Percentiles rank a stretch among this genome's conserved stretches.
phyloP scores from a whole-genome alignment of 257 asterid genomes.

The Solanum microdontum region DNA sequence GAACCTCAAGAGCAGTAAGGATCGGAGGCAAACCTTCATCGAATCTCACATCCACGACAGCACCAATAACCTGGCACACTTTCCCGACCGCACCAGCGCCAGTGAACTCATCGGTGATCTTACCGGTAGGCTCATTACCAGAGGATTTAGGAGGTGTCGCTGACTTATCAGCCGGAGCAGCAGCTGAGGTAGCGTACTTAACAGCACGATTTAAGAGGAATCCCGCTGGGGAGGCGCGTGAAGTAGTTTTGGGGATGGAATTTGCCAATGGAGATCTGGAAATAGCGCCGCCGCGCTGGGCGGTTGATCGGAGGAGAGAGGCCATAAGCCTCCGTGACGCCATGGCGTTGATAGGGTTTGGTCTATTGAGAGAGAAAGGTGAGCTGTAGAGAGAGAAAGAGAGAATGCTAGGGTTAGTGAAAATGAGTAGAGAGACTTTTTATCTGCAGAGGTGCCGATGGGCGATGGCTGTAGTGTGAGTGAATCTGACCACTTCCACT shows the following conservation, averaged over 20 bases:
- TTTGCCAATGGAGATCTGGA: slow-evolving; percentile 11
- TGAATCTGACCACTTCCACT: not conserved
- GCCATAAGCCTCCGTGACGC: slow-evolving; percentile 83
- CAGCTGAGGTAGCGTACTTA: slow-evolving; percentile 56
- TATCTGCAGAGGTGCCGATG: not conserved
- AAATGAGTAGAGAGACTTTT: not conserved
- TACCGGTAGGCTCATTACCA: slow-evolving; percentile 30
- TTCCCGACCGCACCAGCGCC: slow-evolving; percentile 63
- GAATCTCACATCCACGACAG: slow-evolving; percentile 85
- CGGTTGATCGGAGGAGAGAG: slow-evolving; percentile 58
- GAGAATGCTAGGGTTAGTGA: slow-evolving; percentile 9
- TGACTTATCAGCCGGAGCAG: slow-evolving; percentile 20
- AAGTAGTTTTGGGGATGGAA: slow-evolving; percentile 1
- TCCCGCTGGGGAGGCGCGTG: slow-evolving; percentile 44
- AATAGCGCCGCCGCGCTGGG: slow-evolving; percentile 25
- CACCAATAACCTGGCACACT: slow-evolving; percentile 89
- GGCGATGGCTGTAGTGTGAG: not conserved
- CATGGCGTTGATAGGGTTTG: slow-evolving; percentile 29
- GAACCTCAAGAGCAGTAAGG: slow-evolving; percentile 76
- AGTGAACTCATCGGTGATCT: slow-evolving; percentile 74
- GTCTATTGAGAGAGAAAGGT: slow-evolving; percentile 3
- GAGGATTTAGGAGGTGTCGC: slow-evolving; percentile 25
- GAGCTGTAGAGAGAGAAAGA: not conserved
- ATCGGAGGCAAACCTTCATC: slow-evolving; percentile 85
- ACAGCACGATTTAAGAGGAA: slow-evolving; percentile 56